Percentiles rank a stretch among this genome's conserved stretches.
These are phyloP conservation scores for Fagopyrum esculentum DNA, from an alignment of 148 eudicot genomes.

Conservation along the genomic window DNA sequence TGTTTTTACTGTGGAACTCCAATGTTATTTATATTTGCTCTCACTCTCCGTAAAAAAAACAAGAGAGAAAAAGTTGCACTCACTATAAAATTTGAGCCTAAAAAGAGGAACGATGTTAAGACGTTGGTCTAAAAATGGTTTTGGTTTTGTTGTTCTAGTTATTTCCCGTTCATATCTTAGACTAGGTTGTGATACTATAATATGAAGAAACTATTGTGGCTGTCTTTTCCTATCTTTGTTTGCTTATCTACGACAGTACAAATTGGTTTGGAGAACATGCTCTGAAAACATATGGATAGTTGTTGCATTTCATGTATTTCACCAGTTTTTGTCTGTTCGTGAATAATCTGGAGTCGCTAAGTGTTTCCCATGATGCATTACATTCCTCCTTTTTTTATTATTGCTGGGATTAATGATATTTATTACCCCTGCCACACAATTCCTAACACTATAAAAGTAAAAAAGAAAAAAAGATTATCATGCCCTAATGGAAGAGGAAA, in stretches of 20 bases:
- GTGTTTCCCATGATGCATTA: too few relatives aligned
- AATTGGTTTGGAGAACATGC: background rate
- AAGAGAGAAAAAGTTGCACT: background rate
- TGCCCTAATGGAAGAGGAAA: too few relatives aligned
- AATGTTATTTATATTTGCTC: background rate
- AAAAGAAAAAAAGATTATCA: too few relatives aligned
- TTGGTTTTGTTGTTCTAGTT: background rate
- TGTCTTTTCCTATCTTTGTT: background rate
- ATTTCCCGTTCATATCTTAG: background rate
- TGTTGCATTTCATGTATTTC: background rate
- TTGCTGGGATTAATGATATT: too few relatives aligned
- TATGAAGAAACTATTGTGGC: background rate
- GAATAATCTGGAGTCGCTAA: too few relatives aligned
- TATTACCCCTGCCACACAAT: too few relatives aligned
- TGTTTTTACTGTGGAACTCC: background rate
- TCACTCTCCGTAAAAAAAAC: background rate
- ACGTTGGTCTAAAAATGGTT: background rate
- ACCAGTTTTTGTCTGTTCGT: too few relatives aligned
- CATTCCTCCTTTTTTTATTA: too few relatives aligned
- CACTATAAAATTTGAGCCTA: background rate
- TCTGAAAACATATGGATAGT: background rate
- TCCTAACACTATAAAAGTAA: too few relatives aligned
- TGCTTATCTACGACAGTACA: background rate
- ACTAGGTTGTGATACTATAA: background rate
- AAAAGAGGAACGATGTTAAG: background rate